These are phyloP conservation scores for Colletotrichum paranaense DNA, from an alignment of 2,329 filamentous ascomycete species.

Conservation along the genomic window DNA sequence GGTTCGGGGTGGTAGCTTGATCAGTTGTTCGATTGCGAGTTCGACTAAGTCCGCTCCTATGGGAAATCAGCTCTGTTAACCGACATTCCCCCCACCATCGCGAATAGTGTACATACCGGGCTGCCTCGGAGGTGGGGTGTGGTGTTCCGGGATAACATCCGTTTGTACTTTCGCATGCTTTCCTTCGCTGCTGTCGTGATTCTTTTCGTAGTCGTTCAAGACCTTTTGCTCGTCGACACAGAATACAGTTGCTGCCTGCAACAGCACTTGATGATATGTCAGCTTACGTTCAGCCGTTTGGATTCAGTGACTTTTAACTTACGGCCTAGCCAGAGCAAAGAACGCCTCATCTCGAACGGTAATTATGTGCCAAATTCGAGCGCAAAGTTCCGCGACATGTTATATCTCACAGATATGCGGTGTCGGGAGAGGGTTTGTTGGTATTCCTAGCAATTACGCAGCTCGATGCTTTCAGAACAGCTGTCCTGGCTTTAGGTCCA, in stretches of 20 bases:
- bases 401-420: constrained; percentile 14
- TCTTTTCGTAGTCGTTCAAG: constrained; percentile 45
- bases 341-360: constrained; percentile 53
- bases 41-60: constrained; percentile 65
- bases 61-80: constrained; percentile 5
- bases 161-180: constrained; percentile 46
- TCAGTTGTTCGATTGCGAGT: constrained; percentile 61
- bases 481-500: constrained; percentile 35
- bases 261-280: constrained; percentile 53
- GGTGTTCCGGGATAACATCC: constrained; percentile 44
- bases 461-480: constrained; percentile 30
- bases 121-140: constrained; percentile 44
- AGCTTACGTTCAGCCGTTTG: constrained; percentile 11
- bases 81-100: constrained; percentile 17
- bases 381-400: constrained; percentile 35
- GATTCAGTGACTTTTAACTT: constrained; percentile 39
- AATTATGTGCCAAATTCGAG: constrained; percentile 45
- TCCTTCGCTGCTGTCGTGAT: constrained; percentile 42
- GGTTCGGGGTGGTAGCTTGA: constrained; percentile 58
- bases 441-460: constrained; percentile 7
- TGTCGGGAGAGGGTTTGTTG: constrained; percentile 1
- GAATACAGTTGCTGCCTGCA: constrained; percentile 54
- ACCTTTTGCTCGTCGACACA: constrained; percentile 53
- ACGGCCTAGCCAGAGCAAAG: constrained; percentile 56
- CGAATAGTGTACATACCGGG: constrained; percentile 47